Evolutionary conservation across 2,329 filamentous ascomycete species (phyloP).

Genomic region (Penicillium sp.): DNA sequence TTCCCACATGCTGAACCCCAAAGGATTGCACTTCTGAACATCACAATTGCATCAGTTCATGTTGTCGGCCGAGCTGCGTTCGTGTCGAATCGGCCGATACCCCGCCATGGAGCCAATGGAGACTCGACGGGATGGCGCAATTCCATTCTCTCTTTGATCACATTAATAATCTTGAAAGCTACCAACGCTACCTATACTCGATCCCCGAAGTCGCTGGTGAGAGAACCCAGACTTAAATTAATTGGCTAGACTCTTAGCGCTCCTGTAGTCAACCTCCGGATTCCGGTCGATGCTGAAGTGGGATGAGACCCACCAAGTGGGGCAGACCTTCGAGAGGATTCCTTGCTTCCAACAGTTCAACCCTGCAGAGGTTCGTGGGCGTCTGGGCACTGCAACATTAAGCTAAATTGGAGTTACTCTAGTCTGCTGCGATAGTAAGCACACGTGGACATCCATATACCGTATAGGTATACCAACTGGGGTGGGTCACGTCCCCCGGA

Average conservation of each 20-base stretch:
- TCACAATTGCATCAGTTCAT: background rate
- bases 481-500: background rate
- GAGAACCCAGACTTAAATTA: background rate
- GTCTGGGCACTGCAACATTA: background rate
- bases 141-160: slow-evolving; percentile 13
- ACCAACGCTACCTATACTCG: background rate
- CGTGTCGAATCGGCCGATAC: slow-evolving; percentile 23
- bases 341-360: background rate
- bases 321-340: slow-evolving; percentile 1
- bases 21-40: background rate
- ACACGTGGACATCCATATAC: too few species aligned
- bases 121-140: slow-evolving; percentile 32
- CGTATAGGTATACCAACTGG: too few species aligned
- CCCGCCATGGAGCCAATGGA: slow-evolving; percentile 28
- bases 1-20: background rate
- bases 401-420: background rate
- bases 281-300: background rate
- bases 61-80: slow-evolving; percentile 24
- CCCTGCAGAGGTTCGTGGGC: background rate
- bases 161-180: background rate
- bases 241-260: background rate
- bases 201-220: background rate
- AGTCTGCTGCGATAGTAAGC: background rate
- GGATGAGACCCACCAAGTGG: slow-evolving; percentile 6
- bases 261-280: background rate